These are phyloP conservation scores for Leptographium galeiforme DNA, from an alignment of 2,329 filamentous ascomycete genomes.

Conservation along the genomic window DNA sequence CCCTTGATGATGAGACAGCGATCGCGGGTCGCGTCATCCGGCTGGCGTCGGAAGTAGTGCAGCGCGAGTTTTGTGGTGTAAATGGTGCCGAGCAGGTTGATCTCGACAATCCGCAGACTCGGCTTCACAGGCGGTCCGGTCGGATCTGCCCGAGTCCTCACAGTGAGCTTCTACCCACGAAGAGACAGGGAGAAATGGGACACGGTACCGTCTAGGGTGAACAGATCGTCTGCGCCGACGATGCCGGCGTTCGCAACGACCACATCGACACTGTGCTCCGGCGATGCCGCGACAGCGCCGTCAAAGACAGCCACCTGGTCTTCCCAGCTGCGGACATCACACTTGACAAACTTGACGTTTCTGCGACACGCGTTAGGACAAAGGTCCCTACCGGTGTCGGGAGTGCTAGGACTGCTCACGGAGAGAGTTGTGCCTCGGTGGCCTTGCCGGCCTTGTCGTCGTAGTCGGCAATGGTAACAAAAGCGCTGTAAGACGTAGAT, in stretches of 20 bases:
- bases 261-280: constrained; percentile 26
- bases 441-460: constrained; percentile 18
- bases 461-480: constrained; percentile 26
- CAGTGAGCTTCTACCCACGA: neutral
- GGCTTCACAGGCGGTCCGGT: constrained; percentile 21
- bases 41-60: constrained; percentile 30
- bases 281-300: constrained; percentile 21
- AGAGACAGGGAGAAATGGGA: neutral
- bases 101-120: constrained; percentile 25
- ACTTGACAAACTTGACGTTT: constrained; percentile 3
- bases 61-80: constrained; percentile 33
- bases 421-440: constrained; percentile 1
- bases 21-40: constrained; percentile 23
- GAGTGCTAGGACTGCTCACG: constrained; percentile 3
- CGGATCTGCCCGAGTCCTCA: constrained; percentile 7
- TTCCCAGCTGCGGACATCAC: constrained; percentile 28
- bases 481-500: constrained; percentile 15
- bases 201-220: neutral
- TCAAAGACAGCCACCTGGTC: constrained; percentile 28
- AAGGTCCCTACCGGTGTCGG: no score
- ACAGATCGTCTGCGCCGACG: constrained; percentile 10
- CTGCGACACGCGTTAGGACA: constrained; percentile 17
- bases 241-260: constrained; percentile 36
- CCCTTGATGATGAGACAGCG: constrained; percentile 35
- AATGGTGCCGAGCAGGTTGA: constrained; percentile 27